A percentile compares a stretch with the other conserved stretches of the same genome.
Conservation (phyloP, 164 flowering plant species). For the Brasenia schreberi region DNA sequence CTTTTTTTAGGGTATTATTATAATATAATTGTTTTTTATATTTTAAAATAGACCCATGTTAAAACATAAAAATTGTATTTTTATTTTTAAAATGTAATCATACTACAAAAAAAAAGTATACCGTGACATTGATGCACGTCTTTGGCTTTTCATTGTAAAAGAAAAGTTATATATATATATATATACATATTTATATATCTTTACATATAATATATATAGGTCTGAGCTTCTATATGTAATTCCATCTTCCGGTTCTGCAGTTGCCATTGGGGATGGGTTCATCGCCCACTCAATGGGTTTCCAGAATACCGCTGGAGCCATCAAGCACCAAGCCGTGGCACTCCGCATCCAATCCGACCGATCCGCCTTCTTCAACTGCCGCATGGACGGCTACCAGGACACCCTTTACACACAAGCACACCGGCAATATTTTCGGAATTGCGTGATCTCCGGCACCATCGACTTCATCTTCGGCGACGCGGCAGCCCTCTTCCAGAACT, state of each 20-base stretch:
- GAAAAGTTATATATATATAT: no score
- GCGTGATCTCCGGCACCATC: conserved; percentile 49
- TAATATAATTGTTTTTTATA: no score
- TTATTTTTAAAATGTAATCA: no score
- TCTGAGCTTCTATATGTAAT: no score
- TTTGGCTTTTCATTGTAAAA: no score
- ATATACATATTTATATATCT: no score
- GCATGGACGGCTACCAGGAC: conserved; percentile 56
- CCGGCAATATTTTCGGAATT: conserved; percentile 40
- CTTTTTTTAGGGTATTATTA: no score
- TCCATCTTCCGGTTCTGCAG: conserved; percentile 9
- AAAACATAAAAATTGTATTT: no score
- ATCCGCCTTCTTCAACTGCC: conserved; percentile 39
- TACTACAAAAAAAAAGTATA: no score
- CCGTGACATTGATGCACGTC: no score
- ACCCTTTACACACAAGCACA: conserved; percentile 36
- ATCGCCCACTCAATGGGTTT: conserved; percentile 38
- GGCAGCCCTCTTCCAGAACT: conserved; percentile 29
- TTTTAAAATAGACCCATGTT: no score
- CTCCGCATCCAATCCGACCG: conserved; percentile 28
- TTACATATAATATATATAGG: no score
- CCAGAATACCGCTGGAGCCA: conserved; percentile 52
- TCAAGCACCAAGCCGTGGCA: conserved; percentile 56
- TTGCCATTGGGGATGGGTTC: conserved; percentile 33
- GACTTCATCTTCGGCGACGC: conserved; percentile 54